Evolutionary conservation across 2,329 filamentous ascomycete species (phyloP).

Genomic region (Alternaria novae-zelandiae): DNA sequence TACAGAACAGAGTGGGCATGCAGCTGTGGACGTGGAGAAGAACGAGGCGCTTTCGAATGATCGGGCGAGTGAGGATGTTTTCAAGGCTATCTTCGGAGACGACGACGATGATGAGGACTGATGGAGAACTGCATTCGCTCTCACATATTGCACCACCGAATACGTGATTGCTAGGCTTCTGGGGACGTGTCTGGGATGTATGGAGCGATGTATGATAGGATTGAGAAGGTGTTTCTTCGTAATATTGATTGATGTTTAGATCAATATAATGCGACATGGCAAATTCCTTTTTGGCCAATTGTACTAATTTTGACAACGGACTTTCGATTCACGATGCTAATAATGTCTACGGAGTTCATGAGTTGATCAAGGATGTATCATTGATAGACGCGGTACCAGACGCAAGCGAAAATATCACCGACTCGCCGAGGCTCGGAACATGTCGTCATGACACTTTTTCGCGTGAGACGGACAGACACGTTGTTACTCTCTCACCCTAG

Average conservation of each 20-base stretch:
- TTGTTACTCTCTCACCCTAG: background rate
- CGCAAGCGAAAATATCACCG: background rate
- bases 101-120: conserved; percentile 64
- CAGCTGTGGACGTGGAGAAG: conserved; percentile 69
- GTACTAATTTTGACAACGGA: background rate
- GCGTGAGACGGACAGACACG: background rate
- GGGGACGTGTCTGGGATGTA: background rate
- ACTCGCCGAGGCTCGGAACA: conserved; percentile 15
- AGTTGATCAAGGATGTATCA: background rate
- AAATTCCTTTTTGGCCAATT: background rate
- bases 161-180: background rate
- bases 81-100: conserved; percentile 92
- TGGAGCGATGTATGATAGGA: background rate
- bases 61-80: conserved; percentile 79
- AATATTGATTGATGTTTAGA: background rate
- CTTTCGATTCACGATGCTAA: background rate
- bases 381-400: background rate
- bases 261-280: background rate
- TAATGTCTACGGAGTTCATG: background rate
- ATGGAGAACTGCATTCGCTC: background rate
- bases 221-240: background rate
- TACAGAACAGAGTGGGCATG: conserved; percentile 22
- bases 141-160: background rate
- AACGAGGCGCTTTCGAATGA: conserved; percentile 80
- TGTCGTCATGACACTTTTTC: conserved; percentile 14